These are phyloP conservation scores for Populus davidiana DNA, from an alignment of 345 rosid species.

Conservation along the genomic window DNA sequence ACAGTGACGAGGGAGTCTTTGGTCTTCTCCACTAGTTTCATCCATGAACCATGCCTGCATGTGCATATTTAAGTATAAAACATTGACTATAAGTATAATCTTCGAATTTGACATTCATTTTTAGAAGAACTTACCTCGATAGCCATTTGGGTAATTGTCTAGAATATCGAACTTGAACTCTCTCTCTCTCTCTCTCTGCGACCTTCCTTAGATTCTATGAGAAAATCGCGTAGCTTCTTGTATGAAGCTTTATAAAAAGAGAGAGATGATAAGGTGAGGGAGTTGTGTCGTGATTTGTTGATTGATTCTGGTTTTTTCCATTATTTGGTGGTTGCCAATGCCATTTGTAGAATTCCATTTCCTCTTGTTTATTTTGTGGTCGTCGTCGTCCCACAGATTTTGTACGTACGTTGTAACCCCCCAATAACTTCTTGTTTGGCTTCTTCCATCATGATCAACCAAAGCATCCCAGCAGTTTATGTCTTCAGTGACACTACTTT, in stretches of 20 bases:
- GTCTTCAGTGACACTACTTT: too few species aligned
- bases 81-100: too few species aligned
- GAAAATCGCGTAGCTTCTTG: not conserved
- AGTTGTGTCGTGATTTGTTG: not conserved
- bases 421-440: slow-evolving; percentile 15
- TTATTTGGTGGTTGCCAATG: slow-evolving; percentile 6
- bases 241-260: too few species aligned
- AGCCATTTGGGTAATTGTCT: slow-evolving; percentile 31
- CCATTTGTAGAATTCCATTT: slow-evolving; percentile 29
- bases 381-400: too few species aligned
- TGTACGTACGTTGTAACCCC: not conserved
- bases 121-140: slow-evolving; percentile 40
- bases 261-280: not conserved
- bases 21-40: slow-evolving; percentile 43
- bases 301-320: not conserved
- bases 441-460: not conserved
- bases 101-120: too few species aligned
- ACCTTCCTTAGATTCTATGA: not conserved
- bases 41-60: slow-evolving; percentile 70
- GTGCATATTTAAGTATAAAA: slow-evolving; percentile 10
- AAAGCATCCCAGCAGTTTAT: not conserved
- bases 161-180: not conserved
- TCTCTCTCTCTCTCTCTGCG: too few species aligned
- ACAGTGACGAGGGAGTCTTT: slow-evolving; percentile 50
- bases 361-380: slow-evolving; percentile 31